Percentiles rank a stretch among this genome's conserved stretches.
Conservation (phyloP, 768 basidiomycete genomes). For the Filobasidium wieringae region DNA sequence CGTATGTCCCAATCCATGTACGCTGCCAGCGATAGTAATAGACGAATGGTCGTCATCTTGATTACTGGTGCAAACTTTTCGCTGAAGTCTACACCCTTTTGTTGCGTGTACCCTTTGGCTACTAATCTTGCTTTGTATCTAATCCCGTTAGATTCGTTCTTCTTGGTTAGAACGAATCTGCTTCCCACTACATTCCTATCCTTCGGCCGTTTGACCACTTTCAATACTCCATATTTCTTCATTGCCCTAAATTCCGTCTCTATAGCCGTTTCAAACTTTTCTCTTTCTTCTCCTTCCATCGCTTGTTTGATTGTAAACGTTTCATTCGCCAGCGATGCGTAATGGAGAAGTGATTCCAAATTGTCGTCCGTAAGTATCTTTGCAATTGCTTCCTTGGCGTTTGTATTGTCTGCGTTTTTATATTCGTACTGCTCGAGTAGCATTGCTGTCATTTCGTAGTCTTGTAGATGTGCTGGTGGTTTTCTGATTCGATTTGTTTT, state of each 20-base stretch:
- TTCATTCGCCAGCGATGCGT: neutral
- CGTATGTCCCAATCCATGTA: slow-evolving; percentile 10
- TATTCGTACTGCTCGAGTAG: neutral
- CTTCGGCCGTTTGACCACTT: slow-evolving; percentile 15
- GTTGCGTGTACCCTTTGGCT: slow-evolving; percentile 43
- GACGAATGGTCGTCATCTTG: slow-evolving; percentile 6
- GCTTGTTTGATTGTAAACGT: neutral
- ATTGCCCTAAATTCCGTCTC: neutral
- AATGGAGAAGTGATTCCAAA: neutral
- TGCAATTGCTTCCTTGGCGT: neutral
- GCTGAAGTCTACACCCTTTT: slow-evolving; percentile 42
- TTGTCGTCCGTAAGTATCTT: neutral
- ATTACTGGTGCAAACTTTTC: slow-evolving; percentile 40
- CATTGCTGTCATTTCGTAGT: neutral
- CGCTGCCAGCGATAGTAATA: slow-evolving; percentile 12
- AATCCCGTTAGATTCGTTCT: slow-evolving; percentile 28
- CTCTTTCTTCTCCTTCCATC: neutral
- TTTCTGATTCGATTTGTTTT: neutral
- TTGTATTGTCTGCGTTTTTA: neutral
- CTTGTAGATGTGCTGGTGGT: neutral
- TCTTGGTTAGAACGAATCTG: slow-evolving; percentile 41
- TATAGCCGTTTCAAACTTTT: neutral
- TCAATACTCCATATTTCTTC: neutral
- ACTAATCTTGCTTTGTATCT: slow-evolving; percentile 43
- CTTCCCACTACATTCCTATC: slow-evolving; percentile 35